Evolutionary conservation across 352 stramenopile species (phyloP), one percentile per base, ranked within the genome.

Genomic region (Elongisporangium anandrum): DNA sequence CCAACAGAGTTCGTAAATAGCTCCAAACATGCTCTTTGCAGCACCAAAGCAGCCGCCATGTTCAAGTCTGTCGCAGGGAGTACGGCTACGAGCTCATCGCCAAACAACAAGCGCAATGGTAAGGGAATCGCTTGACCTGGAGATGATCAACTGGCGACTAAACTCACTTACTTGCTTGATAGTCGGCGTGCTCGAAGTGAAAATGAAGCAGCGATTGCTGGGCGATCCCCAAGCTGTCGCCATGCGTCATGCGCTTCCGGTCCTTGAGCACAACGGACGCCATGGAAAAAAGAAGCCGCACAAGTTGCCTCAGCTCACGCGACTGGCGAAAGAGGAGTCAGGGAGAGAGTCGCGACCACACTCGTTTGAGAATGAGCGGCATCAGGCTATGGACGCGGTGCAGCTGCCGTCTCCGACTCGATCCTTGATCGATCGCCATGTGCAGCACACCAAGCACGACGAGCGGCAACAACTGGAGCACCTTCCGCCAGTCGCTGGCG

Each of bases 111-210:
- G 61, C 77, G 77, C 24, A 87, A 87, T 77, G 75, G 77, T 86
- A 64, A 15, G 63, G 50, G 39, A 8, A 17, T 12, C n/a, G 15
- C 2, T 16, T 24, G 23, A 10, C n/a, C 24, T 10, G 49, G n/a
- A 50, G 19, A 22, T 56, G 1, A 29, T 22, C n/a, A n/a, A n/a
- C n/a, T n/a, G n/a, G n/a, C n/a, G 16, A 19, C 10, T 22, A 16
- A 22, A 10, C 7, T 9, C 17, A 21, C 24, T n/a, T 49, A 5
- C 12, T 24, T 56, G 20, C 22, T 38, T 22, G 20, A 15, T 50
- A 88, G 80, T 74, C 0, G 80, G 77, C 1, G 61, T 90, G 3
- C 66, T 90, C 48, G 80, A 90, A 54, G 73, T 86, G 53, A 88
- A 88, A 66, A 85, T 90, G 66, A 83, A 79, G 64, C 70, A 86